Evolutionary conservation across 306 rosid species (phyloP).

Genomic region (Rosa chinensis): DNA sequence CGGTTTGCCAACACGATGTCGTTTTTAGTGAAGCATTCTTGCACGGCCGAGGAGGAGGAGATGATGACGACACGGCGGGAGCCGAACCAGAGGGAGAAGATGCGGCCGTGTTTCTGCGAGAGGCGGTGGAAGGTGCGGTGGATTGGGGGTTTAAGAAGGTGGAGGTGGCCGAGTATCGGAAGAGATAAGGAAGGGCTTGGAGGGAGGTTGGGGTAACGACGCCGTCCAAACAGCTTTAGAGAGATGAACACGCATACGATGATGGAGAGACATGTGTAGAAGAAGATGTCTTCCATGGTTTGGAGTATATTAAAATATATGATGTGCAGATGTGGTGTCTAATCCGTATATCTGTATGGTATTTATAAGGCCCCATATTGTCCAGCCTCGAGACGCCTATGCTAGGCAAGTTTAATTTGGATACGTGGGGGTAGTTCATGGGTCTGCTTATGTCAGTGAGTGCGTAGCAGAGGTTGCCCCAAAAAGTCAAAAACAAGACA

Average conservation of each 20-base stretch:
- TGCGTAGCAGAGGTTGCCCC: too few relatives aligned
- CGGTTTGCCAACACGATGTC: constrained; percentile 56
- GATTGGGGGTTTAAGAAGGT: constrained; percentile 35
- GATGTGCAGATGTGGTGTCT: too few relatives aligned
- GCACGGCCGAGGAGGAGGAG: constrained; percentile 38
- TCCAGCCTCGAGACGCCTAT: too few relatives aligned
- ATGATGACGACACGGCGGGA: constrained; percentile 31
- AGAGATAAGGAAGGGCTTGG: neutral
- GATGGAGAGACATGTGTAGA: neutral
- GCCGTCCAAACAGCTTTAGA: neutral
- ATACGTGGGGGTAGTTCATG: too few relatives aligned
- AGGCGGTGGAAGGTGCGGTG: constrained; percentile 29
- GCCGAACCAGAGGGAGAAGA: constrained; percentile 32
- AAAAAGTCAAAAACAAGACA: too few relatives aligned
- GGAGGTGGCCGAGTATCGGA: constrained; percentile 55
- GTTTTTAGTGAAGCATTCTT: constrained; percentile 59
- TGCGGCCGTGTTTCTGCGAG: constrained; percentile 42
- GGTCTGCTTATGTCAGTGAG: too few relatives aligned
- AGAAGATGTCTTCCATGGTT: neutral
- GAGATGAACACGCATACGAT: neutral
- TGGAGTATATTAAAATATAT: too few relatives aligned
- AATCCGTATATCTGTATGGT: neutral
- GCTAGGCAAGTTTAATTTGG: neutral
- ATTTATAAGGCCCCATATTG: too few relatives aligned
- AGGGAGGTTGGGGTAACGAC: neutral